Conservation (phyloP, 345 rosid genomes). For the Geranium brycei region DNA sequence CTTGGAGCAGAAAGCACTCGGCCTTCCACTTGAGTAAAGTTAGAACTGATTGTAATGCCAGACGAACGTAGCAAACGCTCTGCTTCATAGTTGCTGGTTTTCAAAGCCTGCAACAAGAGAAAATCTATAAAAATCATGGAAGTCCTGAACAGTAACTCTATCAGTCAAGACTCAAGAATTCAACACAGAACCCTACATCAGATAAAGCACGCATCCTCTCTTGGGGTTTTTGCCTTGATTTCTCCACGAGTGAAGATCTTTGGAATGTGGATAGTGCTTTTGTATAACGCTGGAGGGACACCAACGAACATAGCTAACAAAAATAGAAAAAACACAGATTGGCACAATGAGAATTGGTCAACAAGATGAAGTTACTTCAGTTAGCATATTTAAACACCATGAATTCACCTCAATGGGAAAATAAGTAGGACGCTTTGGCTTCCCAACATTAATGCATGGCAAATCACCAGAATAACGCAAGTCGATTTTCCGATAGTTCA, state of each 20-base stretch:
- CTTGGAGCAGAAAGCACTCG: constrained; percentile 68
- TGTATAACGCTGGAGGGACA: constrained; percentile 79
- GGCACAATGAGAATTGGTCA: not conserved
- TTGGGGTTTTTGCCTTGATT: constrained; percentile 86
- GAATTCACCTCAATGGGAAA: constrained; percentile 61
- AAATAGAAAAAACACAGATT: not conserved
- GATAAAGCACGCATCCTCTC: constrained; percentile 71
- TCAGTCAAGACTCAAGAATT: constrained; percentile 6
- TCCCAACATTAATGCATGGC: constrained; percentile 90
- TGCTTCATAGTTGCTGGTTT: constrained; percentile 48
- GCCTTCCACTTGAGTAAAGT: constrained; percentile 69
- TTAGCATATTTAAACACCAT: not conserved
- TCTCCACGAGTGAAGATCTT: constrained; percentile 73
- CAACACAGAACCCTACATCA: constrained; percentile 26
- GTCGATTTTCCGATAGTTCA: constrained; percentile 34
- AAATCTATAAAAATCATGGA: not conserved
- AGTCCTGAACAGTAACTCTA: constrained; percentile 1
- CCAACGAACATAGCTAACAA: constrained; percentile 57
- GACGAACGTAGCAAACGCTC: constrained; percentile 59
- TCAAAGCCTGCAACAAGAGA: constrained; percentile 39
- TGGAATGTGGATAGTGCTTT: constrained; percentile 60
- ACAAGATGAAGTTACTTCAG: not conserved
- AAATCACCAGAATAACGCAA: constrained; percentile 53
- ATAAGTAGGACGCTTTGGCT: constrained; percentile 72
- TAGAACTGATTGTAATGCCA: constrained; percentile 46